phyloP scores from a whole-genome alignment of 192 early-diverging fungal species.

The Podila horticola region DNA sequence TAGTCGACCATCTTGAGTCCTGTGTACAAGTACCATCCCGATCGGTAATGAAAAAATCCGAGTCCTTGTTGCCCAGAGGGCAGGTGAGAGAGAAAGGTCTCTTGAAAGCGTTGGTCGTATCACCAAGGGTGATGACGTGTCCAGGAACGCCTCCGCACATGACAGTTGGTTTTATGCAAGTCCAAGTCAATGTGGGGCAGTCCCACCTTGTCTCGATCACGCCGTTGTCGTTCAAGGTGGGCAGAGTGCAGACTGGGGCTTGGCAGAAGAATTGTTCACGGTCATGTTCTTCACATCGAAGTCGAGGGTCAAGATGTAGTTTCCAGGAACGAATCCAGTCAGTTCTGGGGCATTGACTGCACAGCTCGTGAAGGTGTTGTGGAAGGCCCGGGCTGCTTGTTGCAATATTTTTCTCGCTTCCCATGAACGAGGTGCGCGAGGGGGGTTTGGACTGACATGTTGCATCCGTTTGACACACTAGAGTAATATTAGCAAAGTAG shows the following conservation, averaged over 20 bases:
- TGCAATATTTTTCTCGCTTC: constrained; percentile 59
- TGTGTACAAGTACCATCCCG: constrained; percentile 56
- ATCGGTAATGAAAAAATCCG: constrained; percentile 54
- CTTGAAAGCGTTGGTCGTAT: constrained; percentile 38
- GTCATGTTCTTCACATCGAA: constrained; percentile 40
- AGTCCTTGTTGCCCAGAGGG: constrained; percentile 42
- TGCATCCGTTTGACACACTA: constrained; percentile 52
- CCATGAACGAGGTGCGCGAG: constrained; percentile 25
- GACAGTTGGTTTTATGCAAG: constrained; percentile 53
- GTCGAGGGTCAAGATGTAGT: constrained; percentile 52
- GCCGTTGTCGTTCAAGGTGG: constrained; percentile 23
- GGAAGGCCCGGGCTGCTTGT: constrained; percentile 60
- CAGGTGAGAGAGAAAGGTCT: constrained; percentile 59
- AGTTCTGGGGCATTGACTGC: constrained; percentile 46
- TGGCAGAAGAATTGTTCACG: constrained; percentile 64
- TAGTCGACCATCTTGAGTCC: constrained; percentile 62
- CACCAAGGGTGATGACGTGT: constrained; percentile 41
- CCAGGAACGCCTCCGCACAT: constrained; percentile 65
- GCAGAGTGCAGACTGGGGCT: constrained; percentile 51
- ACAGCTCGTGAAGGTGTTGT: constrained; percentile 52
- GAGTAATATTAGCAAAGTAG: background rate
- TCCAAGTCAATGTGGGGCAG: constrained; percentile 56
- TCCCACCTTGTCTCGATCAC: constrained; percentile 38
- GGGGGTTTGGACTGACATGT: constrained; percentile 48
- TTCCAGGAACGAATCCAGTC: constrained; percentile 49